Base-by-base conservation (phyloP, 2,329 filamentous ascomycete species). In the Orbilia oligospora region DNA sequence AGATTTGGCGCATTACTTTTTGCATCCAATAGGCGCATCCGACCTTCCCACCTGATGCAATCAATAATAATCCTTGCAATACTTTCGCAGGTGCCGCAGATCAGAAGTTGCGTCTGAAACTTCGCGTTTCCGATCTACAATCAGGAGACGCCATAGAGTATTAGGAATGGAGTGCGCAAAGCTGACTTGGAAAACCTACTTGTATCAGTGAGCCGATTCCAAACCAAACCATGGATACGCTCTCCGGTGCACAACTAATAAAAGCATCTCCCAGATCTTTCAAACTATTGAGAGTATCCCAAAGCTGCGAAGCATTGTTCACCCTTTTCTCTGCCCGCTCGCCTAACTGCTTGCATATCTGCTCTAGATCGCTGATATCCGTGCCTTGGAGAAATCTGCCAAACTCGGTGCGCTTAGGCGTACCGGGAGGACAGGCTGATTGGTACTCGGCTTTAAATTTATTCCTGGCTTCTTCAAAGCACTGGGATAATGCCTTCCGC, bases 181-280 rank as follows among this genome's bases (percentile, higher is more conserved):
- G 8, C 8, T 38, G 6, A 33, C 20, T 1, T 16, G 8, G 24
- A 12, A 33, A n/a, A 2, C 12, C 16, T 53, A 53, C 49, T 53
- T 53, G 49, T 4, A 76, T 71, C 3, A 76, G 27, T 10, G 72
- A 56, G 27, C 73, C 67, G n/a, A 77, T 68, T 2, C 66, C 73
- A 46, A 71, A 77, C 73, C 73, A 77, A 38, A 77, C 61, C 20
- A 76, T 76, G 5, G 72, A 76, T 5, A 76, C 72, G 49, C 66
- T 70, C 41, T 76, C 72, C 18, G 72, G 72, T 12, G 72, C 72
- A 36, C 44, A 76, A 8, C 33, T 38, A 8, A 76, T 36, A 36
- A 76, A 76, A 24, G 41, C 66, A 46, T 76, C 71, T 20, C 64
- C 71, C 1, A 53, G 10, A 5, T n/a, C n/a, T 20, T 30, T 30